Evolutionary conservation across 169 alveolate species (phyloP), one percentile per base, ranked within the genome.

Genomic region (Babesia caballi): DNA sequence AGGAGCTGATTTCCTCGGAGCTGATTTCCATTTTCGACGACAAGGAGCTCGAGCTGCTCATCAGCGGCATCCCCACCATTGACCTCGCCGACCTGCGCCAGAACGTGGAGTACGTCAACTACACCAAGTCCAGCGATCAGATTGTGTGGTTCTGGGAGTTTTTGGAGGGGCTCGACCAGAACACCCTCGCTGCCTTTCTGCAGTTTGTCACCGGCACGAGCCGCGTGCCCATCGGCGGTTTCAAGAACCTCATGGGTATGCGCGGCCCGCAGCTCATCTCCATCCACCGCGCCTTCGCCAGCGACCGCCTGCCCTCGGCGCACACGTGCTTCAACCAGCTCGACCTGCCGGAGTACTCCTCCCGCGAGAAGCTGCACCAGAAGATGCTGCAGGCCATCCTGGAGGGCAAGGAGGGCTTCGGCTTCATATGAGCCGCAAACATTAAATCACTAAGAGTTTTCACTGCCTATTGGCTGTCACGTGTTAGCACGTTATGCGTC

Each of bases 181-280:
- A 91, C 73, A 93, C 94, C 73, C 92, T 93, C 56, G 98, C 99
- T 6, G 96, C 96, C 38, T 96, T 96, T 90, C 60, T 88, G 61
- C 93, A 88, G 60, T 88, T 88, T 69, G 93, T 88, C 74, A 88
- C 93, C 4, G 93, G 93, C 44, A 88, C 93, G 25, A 88, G 93
- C 75, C 72, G 93, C 80, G 99, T 98, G 17, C 99, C 99, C 33
- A 74, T 98, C 35, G 99, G 97, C 52, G 99, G 99, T 63, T 98
- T 98, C 90, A 91, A 91, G 85, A 91, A 94, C 33, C 90, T 98
- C 53, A 94, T 92, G 92, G 99, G 99, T 61, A 97, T 97, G 97
- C 89, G 98, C 30, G 99, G 99, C 28, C 97, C 98, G 25, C 97
- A 98, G 90, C 95, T 94, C 78, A 94, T 98, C 87, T 90, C 96